Base-by-base conservation (phyloP, 768 basidiomycete species). In the Strobilomyces confusus region DNA sequence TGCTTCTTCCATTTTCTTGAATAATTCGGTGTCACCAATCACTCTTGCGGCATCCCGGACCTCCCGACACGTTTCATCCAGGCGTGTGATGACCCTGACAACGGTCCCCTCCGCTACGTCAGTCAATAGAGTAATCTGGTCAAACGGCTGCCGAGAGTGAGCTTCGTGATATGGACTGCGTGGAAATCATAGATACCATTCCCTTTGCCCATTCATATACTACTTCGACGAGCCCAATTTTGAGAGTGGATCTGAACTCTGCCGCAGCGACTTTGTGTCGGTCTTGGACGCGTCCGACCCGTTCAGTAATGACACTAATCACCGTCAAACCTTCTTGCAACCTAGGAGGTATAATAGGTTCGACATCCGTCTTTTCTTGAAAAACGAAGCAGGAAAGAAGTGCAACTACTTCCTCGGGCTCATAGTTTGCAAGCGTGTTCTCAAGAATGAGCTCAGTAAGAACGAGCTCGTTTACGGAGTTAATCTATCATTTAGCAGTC, bases 191-290 rank as follows among this genome's bases (percentile, higher is more conserved):
- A 83, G 61, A 19, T 61, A 95, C 95, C 95, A 95, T 98, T 49
- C 97, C 97, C 69, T 89, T 92, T 0, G 97, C 95, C 97, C 97
- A 99, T 70, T 98, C 97, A 65, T 98, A 98, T 8, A 98, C 97
- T 2, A 95, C 97, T 66, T 99, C 95, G 9, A 92, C 83, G 22
- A 99, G 74, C 8, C 97, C 97, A 56, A 89, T 88, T 69, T 97
- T 98, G 61, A 95, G 81, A 53, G 76, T 82, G 44, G 82, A 80
- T 49, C 85, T 83, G 66, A 89, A 91, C 53, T 84, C 90, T 61
- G 89, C 89, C 26, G 80, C 82, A 46, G 83, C 76, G 0, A 98
- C 91, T 64, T 86, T 87, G 68, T 90, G 81, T 15, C 71, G 69
- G 58, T 91, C 84, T 65, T 98, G 95, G n/a, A 89, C 80, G 12